These are phyloP conservation scores for Rubroboletus satanas DNA, from an alignment of 768 basidiomycete species.

Conservation along the genomic window DNA sequence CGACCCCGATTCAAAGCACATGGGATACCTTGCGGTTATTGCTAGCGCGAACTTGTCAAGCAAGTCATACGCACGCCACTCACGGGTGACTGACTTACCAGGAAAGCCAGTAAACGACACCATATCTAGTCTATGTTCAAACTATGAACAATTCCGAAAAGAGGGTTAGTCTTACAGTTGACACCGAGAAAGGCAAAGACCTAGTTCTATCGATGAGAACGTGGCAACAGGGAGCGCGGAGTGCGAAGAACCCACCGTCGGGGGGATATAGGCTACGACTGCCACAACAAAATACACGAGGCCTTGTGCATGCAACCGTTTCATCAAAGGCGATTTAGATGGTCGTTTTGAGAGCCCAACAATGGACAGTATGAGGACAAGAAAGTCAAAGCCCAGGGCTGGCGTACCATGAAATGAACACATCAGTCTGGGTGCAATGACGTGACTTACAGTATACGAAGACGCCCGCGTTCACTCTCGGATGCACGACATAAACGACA, in stretches of 20 bases:
- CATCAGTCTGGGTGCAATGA: background rate
- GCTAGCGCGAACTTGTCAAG: slow-evolving; percentile 9
- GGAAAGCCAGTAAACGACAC: background rate
- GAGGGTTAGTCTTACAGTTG: background rate
- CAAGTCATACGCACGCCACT: background rate
- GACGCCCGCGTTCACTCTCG: slow-evolving; percentile 2
- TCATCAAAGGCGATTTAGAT: slow-evolving; percentile 17
- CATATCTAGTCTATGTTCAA: slow-evolving; percentile 6
- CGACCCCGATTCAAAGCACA: too few relatives aligned
- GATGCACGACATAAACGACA: background rate
- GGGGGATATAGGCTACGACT: slow-evolving; percentile 15
- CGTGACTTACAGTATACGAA: slow-evolving; percentile 20
- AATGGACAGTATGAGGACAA: slow-evolving; percentile 18
- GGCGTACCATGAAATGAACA: background rate
- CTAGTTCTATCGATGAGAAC: background rate
- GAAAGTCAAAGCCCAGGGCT: slow-evolving; percentile 23
- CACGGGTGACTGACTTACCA: slow-evolving; percentile 6
- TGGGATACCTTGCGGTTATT: slow-evolving; percentile 11
- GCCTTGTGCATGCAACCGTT: slow-evolving; percentile 18
- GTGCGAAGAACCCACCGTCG: background rate
- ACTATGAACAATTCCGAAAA: background rate
- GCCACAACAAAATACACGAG: slow-evolving; percentile 19
- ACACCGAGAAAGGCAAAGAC: slow-evolving; percentile 10
- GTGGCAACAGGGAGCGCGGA: too few relatives aligned
- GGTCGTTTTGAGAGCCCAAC: slow-evolving; percentile 12